These are phyloP conservation scores for Chrysoporthe puriensis DNA, from an alignment of 2,329 filamentous ascomycete species.

Conservation along the genomic window DNA sequence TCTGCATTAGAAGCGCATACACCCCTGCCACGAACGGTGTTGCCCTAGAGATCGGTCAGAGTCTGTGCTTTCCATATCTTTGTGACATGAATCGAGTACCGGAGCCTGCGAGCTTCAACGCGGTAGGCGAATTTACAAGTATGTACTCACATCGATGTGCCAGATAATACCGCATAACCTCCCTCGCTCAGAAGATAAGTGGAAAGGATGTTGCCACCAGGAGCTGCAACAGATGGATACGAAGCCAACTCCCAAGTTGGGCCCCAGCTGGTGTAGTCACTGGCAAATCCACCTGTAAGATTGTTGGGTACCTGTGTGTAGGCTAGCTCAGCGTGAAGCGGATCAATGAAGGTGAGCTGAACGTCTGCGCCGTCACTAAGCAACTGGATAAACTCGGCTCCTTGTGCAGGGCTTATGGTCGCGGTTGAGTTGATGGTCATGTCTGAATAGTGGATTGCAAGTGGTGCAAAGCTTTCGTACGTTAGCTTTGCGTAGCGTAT, in stretches of 20 bases:
- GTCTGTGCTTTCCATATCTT: not conserved
- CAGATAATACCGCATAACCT: constrained; percentile 56
- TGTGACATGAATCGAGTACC: not conserved
- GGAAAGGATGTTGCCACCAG: constrained; percentile 61
- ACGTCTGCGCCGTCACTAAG: constrained; percentile 33
- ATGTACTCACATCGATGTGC: constrained; percentile 57
- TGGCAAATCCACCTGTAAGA: constrained; percentile 53
- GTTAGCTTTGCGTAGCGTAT: not conserved
- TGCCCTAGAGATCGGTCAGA: constrained; percentile 36
- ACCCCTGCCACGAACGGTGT: constrained; percentile 48
- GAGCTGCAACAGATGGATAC: constrained; percentile 60
- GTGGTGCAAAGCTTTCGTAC: not conserved
- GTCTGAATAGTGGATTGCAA: not conserved
- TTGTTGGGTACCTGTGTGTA: constrained; percentile 39
- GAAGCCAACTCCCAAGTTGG: constrained; percentile 60
- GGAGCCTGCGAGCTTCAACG: not conserved
- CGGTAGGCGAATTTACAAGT: not conserved
- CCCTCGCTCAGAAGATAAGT: constrained; percentile 55
- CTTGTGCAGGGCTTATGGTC: constrained; percentile 31
- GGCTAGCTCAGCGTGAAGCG: not conserved
- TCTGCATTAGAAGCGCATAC: constrained; percentile 23
- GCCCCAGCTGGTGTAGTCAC: constrained; percentile 59
- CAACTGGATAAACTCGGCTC: constrained; percentile 32
- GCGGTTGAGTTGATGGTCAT: constrained; percentile 28
- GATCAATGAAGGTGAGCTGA: constrained; percentile 31